These are phyloP conservation scores for Aspergillus puulaauensis DNA, from an alignment of 2,329 filamentous ascomycete species.

Conservation along the genomic window DNA sequence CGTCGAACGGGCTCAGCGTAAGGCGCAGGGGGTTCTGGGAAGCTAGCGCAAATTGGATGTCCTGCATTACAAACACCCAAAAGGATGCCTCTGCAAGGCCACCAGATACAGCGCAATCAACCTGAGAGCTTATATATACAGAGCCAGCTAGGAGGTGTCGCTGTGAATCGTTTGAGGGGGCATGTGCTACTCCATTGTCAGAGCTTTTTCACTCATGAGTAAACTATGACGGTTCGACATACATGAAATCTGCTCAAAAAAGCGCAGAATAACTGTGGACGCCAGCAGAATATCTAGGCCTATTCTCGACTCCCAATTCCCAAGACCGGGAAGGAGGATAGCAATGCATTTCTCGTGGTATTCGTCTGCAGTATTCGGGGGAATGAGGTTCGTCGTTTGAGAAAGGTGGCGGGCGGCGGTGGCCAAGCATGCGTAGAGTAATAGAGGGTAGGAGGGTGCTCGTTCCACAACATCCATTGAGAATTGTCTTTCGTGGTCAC, in stretches of 20 bases:
- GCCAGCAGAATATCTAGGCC: conserved; percentile 35
- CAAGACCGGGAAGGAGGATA: conserved; percentile 34
- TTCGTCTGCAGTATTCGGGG: conserved; percentile 29
- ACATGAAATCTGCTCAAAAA: conserved; percentile 39
- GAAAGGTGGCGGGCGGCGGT: conserved; percentile 35
- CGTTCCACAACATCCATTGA: conserved; percentile 31
- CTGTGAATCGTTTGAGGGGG: conserved; percentile 33
- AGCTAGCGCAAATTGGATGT: conserved; percentile 35
- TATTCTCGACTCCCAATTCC: conserved; percentile 30
- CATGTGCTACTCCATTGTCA: conserved; percentile 24
- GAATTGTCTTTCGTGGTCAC: conserved; percentile 32
- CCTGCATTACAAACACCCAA: conserved; percentile 38
- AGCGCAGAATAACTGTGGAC: conserved; percentile 36
- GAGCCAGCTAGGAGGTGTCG: conserved; percentile 36
- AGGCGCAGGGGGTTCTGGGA: conserved; percentile 33
- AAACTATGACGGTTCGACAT: conserved; percentile 7
- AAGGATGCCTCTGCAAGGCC: conserved; percentile 36
- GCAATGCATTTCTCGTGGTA: conserved; percentile 37
- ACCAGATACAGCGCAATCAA: conserved; percentile 32
- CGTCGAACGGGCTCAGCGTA: conserved; percentile 31
- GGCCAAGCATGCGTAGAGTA: conserved; percentile 35
- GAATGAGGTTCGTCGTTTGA: conserved; percentile 29
- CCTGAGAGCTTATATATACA: conserved; percentile 35
- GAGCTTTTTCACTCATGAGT: conserved; percentile 1
- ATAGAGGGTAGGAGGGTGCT: conserved; percentile 29